A percentile compares a stretch with the other conserved stretches of the same genome.
phyloP scores from a whole-genome alignment of 257 asterid genomes.

The Primulina huaijiensis region DNA sequence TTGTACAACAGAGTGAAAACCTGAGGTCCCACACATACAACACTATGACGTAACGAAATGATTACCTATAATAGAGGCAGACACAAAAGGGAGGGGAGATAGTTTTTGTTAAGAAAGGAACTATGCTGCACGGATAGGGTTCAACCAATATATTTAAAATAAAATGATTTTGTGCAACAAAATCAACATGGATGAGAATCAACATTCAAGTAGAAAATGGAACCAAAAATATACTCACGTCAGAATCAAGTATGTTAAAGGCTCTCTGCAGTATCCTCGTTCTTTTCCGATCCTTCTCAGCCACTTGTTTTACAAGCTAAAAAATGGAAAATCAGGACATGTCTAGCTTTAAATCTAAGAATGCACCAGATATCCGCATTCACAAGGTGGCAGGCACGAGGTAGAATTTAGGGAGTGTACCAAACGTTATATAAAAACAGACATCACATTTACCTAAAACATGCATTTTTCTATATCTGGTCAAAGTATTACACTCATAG shows the following conservation, averaged over 20 bases:
- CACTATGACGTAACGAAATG: background rate
- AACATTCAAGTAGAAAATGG: constrained; percentile 12
- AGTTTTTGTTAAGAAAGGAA: background rate
- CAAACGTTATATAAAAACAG: constrained; percentile 1
- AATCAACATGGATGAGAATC: constrained; percentile 14
- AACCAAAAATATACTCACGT: constrained; percentile 50
- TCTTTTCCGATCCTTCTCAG: constrained; percentile 68
- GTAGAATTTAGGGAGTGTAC: background rate
- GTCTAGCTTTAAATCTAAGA: constrained; percentile 10
- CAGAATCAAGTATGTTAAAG: constrained; percentile 58
- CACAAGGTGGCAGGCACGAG: background rate
- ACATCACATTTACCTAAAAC: constrained; percentile 15
- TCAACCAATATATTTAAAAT: background rate
- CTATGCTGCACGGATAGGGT: background rate
- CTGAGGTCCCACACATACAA: background rate
- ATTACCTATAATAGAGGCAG: background rate
- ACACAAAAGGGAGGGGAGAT: background rate
- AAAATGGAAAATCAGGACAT: constrained; percentile 18
- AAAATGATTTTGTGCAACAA: constrained; percentile 6
- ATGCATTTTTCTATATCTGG: constrained; percentile 19
- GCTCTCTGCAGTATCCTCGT: constrained; percentile 83
- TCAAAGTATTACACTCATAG: constrained; percentile 6
- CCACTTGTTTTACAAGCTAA: constrained; percentile 93
- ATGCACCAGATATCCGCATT: constrained; percentile 15
- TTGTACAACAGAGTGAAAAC: background rate